phyloP scores from a whole-genome alignment of 2,329 filamentous ascomycete genomes.

The Ophiostoma tasmaniense region DNA sequence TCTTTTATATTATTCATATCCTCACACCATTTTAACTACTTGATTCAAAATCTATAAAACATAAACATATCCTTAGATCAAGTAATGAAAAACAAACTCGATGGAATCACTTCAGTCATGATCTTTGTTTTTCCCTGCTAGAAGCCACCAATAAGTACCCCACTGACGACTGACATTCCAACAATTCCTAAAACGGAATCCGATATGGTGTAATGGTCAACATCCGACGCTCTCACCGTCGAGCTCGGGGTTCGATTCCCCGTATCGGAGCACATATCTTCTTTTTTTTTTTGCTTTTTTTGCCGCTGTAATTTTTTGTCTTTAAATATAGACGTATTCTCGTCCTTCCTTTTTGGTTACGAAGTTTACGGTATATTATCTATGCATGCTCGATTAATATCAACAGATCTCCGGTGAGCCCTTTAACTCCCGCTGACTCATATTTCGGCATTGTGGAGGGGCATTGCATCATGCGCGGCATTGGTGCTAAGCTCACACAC shows the following conservation, averaged over 20 bases:
- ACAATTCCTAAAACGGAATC: slow-evolving; percentile 8
- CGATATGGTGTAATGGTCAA: slow-evolving; percentile 22
- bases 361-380: too few species aligned
- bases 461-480: slow-evolving; percentile 19
- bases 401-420: background rate
- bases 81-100: too few species aligned
- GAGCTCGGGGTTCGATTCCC: slow-evolving; percentile 22
- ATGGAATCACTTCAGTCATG: too few species aligned
- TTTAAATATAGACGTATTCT: too few species aligned
- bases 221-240: slow-evolving; percentile 22
- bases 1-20: too few species aligned
- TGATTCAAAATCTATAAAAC: too few species aligned
- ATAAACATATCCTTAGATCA: too few species aligned
- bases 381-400: too few species aligned
- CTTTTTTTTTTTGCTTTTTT: background rate
- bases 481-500: slow-evolving; percentile 2
- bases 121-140: too few species aligned
- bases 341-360: background rate
- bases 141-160: background rate
- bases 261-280: slow-evolving; percentile 19
- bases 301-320: too few species aligned
- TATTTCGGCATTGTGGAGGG: slow-evolving; percentile 14
- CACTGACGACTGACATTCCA: background rate
- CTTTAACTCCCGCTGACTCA: background rate
- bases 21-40: too few species aligned